Conservation (phyloP, 345 rosid genomes). For the Syzygium aqueum region DNA sequence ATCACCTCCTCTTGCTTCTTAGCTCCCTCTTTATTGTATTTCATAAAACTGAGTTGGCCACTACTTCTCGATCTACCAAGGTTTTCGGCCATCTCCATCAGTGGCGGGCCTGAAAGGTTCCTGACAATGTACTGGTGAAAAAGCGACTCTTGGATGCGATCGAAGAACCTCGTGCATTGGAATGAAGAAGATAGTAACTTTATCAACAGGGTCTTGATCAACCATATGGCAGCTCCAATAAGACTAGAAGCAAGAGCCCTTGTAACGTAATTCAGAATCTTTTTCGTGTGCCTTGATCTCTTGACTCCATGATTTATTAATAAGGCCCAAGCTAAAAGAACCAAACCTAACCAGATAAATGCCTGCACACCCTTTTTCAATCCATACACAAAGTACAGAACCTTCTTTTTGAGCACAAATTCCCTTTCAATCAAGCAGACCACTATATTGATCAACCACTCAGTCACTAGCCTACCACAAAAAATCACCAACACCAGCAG, state of each 20-base stretch:
- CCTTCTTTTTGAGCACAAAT: constrained; percentile 57
- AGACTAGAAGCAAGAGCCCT: constrained; percentile 40
- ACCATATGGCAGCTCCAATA: constrained; percentile 51
- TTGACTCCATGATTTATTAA: constrained; percentile 36
- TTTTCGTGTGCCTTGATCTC: constrained; percentile 23
- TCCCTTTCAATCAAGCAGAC: constrained; percentile 52
- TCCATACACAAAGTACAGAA: constrained; percentile 54
- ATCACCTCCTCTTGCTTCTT: constrained; percentile 40
- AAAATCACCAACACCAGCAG: constrained; percentile 41
- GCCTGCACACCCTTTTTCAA: constrained; percentile 51
- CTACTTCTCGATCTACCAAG: constrained; percentile 10
- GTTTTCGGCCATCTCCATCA: constrained; percentile 39
- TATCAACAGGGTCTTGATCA: constrained; percentile 38
- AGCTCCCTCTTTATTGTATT: constrained; percentile 11
- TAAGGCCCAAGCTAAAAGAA: constrained; percentile 54
- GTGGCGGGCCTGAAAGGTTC: constrained; percentile 59
- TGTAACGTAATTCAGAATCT: constrained; percentile 32
- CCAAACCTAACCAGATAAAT: constrained; percentile 40
- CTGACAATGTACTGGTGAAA: constrained; percentile 61
- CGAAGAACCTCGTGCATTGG: constrained; percentile 52
- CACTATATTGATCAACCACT: constrained; percentile 37
- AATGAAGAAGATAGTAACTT: constrained; percentile 50
- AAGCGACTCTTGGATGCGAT: constrained; percentile 63
- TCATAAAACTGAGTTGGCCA: constrained; percentile 43
- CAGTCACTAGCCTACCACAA: constrained; percentile 46